phyloP scores from a whole-genome alignment of 2,329 filamentous ascomycete species.

The Pyrenophora teres region DNA sequence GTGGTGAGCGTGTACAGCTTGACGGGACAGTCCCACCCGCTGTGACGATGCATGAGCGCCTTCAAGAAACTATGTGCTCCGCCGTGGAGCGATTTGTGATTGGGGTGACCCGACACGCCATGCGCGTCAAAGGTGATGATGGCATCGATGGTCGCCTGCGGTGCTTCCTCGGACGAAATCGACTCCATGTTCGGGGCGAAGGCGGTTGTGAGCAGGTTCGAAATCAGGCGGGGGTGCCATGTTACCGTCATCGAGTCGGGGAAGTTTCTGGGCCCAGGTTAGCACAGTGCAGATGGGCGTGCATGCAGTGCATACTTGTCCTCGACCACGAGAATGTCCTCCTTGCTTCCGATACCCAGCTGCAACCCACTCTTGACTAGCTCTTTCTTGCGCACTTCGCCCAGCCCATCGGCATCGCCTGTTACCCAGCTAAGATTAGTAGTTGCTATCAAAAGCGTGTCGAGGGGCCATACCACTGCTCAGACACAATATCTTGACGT shows the following conservation, averaged over 20 bases:
- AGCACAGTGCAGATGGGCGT: conserved; percentile 13
- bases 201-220: conserved; percentile 69
- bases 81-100: conserved; percentile 87
- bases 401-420: conserved; percentile 87
- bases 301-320: conserved; percentile 60
- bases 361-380: conserved; percentile 77
- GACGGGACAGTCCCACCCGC: conserved; percentile 72
- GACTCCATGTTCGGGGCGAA: conserved; percentile 70
- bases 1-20: conserved; percentile 83
- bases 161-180: conserved; percentile 50
- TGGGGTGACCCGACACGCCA: conserved; percentile 87
- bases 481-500: conserved; percentile 91
- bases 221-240: conserved; percentile 75
- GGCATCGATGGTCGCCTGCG: conserved; percentile 69
- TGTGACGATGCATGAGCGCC: conserved; percentile 65
- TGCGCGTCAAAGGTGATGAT: conserved; percentile 86
- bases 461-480: conserved; percentile 68
- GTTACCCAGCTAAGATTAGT: conserved; percentile 15
- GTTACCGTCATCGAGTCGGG: conserved; percentile 83
- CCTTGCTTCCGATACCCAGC: conserved; percentile 73
- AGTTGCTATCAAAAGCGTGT: background rate
- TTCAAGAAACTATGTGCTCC: conserved; percentile 76
- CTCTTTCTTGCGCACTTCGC: conserved; percentile 80
- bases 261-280: conserved; percentile 62
- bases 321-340: conserved; percentile 86